A percentile compares a stretch with the other conserved stretches of the same genome.
phyloP scores from a whole-genome alignment of 768 basidiomycete genomes.

The Lactarius indigo region DNA sequence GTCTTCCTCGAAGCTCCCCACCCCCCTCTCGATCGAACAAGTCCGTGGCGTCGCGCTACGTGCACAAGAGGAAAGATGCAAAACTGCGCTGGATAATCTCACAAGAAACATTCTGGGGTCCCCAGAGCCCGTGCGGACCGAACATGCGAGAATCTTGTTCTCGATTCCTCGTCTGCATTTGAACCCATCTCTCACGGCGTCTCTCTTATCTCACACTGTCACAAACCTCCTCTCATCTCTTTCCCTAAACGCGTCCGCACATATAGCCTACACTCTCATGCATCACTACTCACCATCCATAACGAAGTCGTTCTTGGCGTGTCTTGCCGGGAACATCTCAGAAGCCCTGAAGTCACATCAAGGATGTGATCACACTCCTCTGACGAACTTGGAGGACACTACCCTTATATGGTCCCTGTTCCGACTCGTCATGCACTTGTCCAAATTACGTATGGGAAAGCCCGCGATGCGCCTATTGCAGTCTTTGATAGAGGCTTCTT shows the following conservation, averaged over 20 bases:
- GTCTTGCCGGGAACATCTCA: slow-evolving; percentile 5
- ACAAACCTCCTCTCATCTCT: slow-evolving; percentile 31
- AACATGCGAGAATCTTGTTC: slow-evolving; percentile 12
- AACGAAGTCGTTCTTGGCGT: not conserved
- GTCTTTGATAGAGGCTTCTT: slow-evolving; percentile 41
- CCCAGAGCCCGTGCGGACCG: slow-evolving; percentile 5
- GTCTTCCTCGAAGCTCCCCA: slow-evolving; percentile 15
- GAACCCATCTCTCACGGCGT: slow-evolving; percentile 7
- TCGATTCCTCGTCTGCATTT: slow-evolving; percentile 10
- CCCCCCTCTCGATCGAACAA: slow-evolving; percentile 24
- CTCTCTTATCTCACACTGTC: slow-evolving; percentile 6
- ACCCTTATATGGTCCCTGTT: slow-evolving; percentile 40
- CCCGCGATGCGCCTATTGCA: slow-evolving; percentile 48
- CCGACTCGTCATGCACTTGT: slow-evolving; percentile 41
- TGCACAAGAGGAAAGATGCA: slow-evolving; percentile 33
- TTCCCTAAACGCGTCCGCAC: slow-evolving; percentile 31
- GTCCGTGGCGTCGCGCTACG: slow-evolving; percentile 32
- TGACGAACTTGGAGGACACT: not conserved
- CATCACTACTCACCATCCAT: slow-evolving; percentile 36
- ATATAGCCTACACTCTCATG: slow-evolving; percentile 32
- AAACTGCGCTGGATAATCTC: slow-evolving; percentile 38
- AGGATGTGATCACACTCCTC: not conserved
- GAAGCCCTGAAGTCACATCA: slow-evolving; percentile 3
- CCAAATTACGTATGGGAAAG: slow-evolving; percentile 34
- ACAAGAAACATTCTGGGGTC: slow-evolving; percentile 39